These are phyloP conservation scores for Arthrocladium fulminans DNA, from an alignment of 2,329 filamentous ascomycete species.

Conservation along the genomic window DNA sequence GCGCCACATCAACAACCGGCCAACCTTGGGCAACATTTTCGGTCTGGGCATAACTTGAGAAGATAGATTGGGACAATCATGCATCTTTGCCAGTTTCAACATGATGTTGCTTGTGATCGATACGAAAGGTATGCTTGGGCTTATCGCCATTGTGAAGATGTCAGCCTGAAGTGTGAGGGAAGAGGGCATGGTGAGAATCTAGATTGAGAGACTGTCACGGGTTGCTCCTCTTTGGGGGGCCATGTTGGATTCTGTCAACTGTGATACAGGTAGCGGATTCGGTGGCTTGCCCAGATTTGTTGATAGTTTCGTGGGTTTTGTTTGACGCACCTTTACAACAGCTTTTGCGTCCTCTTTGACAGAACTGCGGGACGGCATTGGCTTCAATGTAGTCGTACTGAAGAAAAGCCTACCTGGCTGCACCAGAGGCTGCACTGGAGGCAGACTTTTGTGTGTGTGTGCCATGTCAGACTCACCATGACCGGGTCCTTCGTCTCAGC, in stretches of 20 bases:
- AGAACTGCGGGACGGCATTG: not conserved
- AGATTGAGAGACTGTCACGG: slow-evolving; percentile 33
- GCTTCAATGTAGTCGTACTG: not conserved
- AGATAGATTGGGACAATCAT: slow-evolving; percentile 4
- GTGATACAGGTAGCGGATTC: not conserved
- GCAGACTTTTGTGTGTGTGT: slow-evolving; percentile 2
- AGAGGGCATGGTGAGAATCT: slow-evolving; percentile 18
- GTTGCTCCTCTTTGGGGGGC: slow-evolving; percentile 25
- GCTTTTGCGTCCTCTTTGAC: not conserved
- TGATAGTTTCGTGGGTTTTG: slow-evolving; percentile 28
- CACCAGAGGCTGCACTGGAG: not conserved
- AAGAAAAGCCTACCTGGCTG: not conserved
- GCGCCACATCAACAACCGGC: not conserved
- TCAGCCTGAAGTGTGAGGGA: not conserved
- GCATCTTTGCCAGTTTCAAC: slow-evolving; percentile 15
- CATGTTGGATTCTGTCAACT: not conserved
- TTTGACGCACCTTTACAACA: not conserved
- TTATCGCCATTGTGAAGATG: slow-evolving; percentile 28
- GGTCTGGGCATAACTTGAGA: not conserved
- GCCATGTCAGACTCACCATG: too few species aligned
- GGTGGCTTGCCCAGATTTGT: slow-evolving; percentile 33
- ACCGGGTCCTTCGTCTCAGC: slow-evolving; percentile 3
- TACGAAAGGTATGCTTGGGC: slow-evolving; percentile 35
- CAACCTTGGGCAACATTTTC: not conserved
- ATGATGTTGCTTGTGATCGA: slow-evolving; percentile 26